Base-by-base conservation (phyloP, 768 basidiomycete genomes). In the Rhodotorula babjevae region DNA sequence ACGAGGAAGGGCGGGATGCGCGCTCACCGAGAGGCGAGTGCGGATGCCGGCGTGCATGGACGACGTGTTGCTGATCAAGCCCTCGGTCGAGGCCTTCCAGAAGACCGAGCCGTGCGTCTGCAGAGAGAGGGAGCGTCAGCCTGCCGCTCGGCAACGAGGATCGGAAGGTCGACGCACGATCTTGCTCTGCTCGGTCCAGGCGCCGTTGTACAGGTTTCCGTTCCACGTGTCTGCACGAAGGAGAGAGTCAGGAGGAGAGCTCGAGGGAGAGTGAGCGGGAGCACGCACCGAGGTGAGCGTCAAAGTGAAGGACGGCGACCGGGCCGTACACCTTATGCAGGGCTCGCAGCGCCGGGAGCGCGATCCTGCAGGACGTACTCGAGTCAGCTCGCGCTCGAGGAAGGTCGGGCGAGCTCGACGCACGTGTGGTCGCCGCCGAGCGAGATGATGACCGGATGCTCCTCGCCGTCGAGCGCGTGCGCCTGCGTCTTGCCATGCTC, bases 31-130 rank as follows among this genome's bases (percentile, higher is more conserved):
- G 57, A 93, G 82, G 77, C 90, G 90, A 81, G 89, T 90, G 57
- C 92, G 84, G 72, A 94, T 89, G 9, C 93, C 92, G 16, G 88
- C 93, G 79, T 94, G 93, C 40, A 94, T 87, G 72, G 89, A 85
- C 53, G 86, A 85, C 70, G 74, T 77, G 23, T 88, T 87, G 47
- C 85, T 81, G 84, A 93, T 85, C 53, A 92, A 84, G 2, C 90
- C 89, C 79, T 92, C 90, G 76, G 90, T 85, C 36, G 85, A 84
- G 0, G 93, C 93, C 50, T 90, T 80, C 80, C 87, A 86, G 82
- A 93, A 94, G 83, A 92, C 93, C 2, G 89, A 90, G 66, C 71
- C 63, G 55, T 74, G 69, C 23, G 76, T 72, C 60, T 71, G 31
- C 21, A 25, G 40, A 5, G 40, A 25, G 3, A 40, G 18, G 2